Conservation (phyloP, 2,329 filamentous ascomycete species). For the Pseudopyricularia javanii region DNA sequence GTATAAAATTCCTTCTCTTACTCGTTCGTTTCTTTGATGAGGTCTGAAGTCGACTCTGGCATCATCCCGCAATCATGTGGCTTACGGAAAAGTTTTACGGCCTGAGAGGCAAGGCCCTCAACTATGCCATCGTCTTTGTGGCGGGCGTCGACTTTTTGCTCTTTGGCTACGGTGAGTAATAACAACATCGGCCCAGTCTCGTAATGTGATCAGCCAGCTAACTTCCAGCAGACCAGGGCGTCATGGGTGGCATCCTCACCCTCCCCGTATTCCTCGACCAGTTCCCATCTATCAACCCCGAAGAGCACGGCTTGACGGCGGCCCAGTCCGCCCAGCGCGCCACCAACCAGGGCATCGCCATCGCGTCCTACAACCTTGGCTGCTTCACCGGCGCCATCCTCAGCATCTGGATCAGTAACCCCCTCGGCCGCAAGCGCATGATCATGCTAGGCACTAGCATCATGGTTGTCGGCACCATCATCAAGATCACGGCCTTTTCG, state of each 20-base stretch:
- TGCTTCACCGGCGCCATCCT: conserved; percentile 17
- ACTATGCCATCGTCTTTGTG: conserved; percentile 57
- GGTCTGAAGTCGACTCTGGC: no score
- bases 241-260: conserved; percentile 65
- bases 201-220: conserved; percentile 11
- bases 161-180: conserved; percentile 37
- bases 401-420: conserved; percentile 22
- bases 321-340: conserved; percentile 28
- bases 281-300: conserved; percentile 42
- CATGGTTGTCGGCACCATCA: conserved; percentile 29
- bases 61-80: background rate
- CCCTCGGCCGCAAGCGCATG: conserved; percentile 26
- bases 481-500: conserved; percentile 24
- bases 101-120: conserved; percentile 51
- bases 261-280: conserved; percentile 45
- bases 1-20: background rate
- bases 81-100: conserved; percentile 40
- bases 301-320: conserved; percentile 15
- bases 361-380: conserved; percentile 20
- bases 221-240: conserved; percentile 49
- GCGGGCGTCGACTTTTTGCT: conserved; percentile 62
- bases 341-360: conserved; percentile 31
- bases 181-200: background rate
- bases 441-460: conserved; percentile 25
- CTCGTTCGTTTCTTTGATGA: no score